A percentile compares a stretch with the other conserved stretches of the same genome.
Evolutionary conservation across 2,329 filamentous ascomycete species (phyloP).

Genomic region (Colletotrichum sp.): DNA sequence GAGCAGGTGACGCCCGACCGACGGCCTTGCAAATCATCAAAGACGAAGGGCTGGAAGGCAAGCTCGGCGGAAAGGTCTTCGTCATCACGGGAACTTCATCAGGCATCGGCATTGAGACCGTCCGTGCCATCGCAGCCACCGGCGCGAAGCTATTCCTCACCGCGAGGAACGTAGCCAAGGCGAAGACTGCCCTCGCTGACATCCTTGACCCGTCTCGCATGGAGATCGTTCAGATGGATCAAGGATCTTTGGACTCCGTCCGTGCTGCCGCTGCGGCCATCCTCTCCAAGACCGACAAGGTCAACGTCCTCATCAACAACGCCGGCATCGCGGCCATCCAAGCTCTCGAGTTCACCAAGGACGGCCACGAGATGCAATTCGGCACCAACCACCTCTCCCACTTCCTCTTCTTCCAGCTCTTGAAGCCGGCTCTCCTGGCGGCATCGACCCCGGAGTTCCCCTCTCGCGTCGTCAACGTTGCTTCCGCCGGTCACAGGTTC

Average conservation of each 20-base stretch:
- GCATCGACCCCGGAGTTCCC: constrained; percentile 34
- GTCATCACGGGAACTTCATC: constrained; percentile 42
- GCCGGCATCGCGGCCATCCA: constrained; percentile 44
- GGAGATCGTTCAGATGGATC: background rate
- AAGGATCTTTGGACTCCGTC: constrained; percentile 23
- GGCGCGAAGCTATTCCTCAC: constrained; percentile 41
- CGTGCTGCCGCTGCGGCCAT: constrained; percentile 35
- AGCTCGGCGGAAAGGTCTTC: constrained; percentile 36
- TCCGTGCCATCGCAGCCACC: constrained; percentile 38
- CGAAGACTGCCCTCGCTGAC: constrained; percentile 28
- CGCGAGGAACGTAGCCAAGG: constrained; percentile 38
- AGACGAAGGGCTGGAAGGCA: constrained; percentile 29
- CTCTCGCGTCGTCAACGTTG: constrained; percentile 51
- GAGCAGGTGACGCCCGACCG: constrained; percentile 35
- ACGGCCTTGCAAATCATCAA: constrained; percentile 38
- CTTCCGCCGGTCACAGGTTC: constrained; percentile 45
- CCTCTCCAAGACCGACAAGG: constrained; percentile 27
- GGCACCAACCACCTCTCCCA: constrained; percentile 30
- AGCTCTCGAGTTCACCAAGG: constrained; percentile 17
- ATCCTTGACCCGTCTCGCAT: constrained; percentile 13
- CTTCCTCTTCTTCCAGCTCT: constrained; percentile 33
- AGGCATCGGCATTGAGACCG: constrained; percentile 43
- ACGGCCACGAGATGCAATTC: constrained; percentile 30
- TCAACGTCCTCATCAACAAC: constrained; percentile 49
- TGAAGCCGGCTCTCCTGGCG: constrained; percentile 3